Conservation (phyloP, 148 eudicot genomes). For the Pharnaceum exiguum region DNA sequence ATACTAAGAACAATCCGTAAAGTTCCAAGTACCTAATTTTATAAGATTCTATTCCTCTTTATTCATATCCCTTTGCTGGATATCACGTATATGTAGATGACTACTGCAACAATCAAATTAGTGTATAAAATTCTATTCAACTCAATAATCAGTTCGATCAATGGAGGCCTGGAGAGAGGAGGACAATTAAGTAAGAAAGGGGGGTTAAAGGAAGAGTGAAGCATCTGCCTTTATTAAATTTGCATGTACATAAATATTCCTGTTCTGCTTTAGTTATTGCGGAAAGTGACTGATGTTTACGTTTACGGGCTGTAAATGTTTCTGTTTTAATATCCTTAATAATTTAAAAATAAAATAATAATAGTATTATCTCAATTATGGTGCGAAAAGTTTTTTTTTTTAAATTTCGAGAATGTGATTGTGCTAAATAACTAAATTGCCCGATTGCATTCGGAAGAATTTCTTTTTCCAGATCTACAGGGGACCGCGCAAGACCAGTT, state of each 20-base stretch:
- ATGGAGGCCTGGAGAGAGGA: too few relatives aligned
- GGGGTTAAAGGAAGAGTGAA: not conserved
- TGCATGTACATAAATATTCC: slow-evolving; percentile 38
- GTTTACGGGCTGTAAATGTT: slow-evolving; percentile 43
- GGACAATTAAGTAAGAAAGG: slow-evolving; percentile 1
- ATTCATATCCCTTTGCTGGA: slow-evolving; percentile 29
- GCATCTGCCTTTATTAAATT: slow-evolving; percentile 14
- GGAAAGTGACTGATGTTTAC: slow-evolving; percentile 42
- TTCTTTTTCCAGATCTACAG: too few relatives aligned
- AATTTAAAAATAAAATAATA: slow-evolving; percentile 9
- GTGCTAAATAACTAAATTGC: too few relatives aligned
- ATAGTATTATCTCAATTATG: not conserved
- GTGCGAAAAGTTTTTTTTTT: too few relatives aligned
- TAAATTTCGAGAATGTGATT: too few relatives aligned
- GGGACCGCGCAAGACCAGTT: too few relatives aligned
- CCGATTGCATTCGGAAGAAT: too few relatives aligned
- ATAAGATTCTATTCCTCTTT: slow-evolving; percentile 42
- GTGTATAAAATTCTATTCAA: slow-evolving; percentile 18
- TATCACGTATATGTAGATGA: slow-evolving; percentile 18
- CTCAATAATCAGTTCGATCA: too few relatives aligned
- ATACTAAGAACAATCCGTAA: slow-evolving; percentile 34
- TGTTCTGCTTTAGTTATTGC: slow-evolving; percentile 29
- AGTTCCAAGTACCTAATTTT: slow-evolving; percentile 22
- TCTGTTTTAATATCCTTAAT: slow-evolving; percentile 26
- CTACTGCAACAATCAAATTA: slow-evolving; percentile 9